These are phyloP conservation scores for Rhodotorula toruloides DNA, from an alignment of 768 basidiomycete species.

Conservation along the genomic window DNA sequence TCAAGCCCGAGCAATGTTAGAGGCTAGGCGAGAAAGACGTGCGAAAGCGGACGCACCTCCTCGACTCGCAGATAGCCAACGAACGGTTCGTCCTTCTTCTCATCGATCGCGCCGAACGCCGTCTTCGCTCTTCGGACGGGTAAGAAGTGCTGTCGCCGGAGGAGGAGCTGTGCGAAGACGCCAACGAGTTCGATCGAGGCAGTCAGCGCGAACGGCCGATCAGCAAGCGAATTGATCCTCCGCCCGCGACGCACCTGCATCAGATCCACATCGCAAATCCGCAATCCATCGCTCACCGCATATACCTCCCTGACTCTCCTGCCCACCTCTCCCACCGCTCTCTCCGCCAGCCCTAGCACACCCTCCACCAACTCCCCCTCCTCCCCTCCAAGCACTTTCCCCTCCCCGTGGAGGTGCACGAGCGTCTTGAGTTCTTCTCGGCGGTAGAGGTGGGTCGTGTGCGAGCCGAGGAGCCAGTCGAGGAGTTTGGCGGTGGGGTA, in stretches of 20 bases:
- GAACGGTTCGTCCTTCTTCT: background rate
- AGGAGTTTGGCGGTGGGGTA: constrained; percentile 66
- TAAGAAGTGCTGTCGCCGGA: background rate
- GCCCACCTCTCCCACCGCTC: background rate
- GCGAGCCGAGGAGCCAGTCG: constrained; percentile 68
- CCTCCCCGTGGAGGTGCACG: constrained; percentile 46
- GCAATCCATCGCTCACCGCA: constrained; percentile 2
- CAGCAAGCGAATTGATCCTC: no score
- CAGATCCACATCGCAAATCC: constrained; percentile 19
- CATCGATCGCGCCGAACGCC: no score
- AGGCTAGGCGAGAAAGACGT: background rate
- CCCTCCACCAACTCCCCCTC: background rate
- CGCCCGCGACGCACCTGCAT: constrained; percentile 4
- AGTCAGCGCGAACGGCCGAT: no score
- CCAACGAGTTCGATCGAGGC: background rate
- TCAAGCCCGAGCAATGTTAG: no score
- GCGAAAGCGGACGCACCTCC: background rate
- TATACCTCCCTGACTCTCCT: background rate
- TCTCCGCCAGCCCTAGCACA: background rate
- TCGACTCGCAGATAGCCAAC: background rate
- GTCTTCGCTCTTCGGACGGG: background rate
- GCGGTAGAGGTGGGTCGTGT: constrained; percentile 53
- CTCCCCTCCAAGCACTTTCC: background rate
- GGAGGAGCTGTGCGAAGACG: background rate
- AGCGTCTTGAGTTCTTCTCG: constrained; percentile 48